A percentile compares a stretch with the other conserved stretches of the same genome.
Conservation (phyloP, 2,329 filamentous ascomycete species). For the Scedosporium minutisporum region DNA sequence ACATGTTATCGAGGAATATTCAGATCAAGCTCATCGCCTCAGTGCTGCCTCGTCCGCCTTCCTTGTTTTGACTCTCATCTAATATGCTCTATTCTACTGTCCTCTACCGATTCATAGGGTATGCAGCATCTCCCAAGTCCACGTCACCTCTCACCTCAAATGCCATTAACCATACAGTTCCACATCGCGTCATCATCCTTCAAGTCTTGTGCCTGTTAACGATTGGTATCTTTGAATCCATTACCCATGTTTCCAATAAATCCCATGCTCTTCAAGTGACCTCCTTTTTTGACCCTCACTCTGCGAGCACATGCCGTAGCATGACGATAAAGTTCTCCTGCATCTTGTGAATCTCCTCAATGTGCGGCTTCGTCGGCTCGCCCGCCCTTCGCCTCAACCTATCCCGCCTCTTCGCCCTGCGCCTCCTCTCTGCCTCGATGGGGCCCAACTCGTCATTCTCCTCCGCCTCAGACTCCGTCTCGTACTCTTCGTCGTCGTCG, state of each 20-base stretch:
- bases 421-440: conserved; percentile 74
- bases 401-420: conserved; percentile 69
- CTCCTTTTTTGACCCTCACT: conserved; percentile 31
- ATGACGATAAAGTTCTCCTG: conserved; percentile 72
- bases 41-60: too few species aligned
- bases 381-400: conserved; percentile 70
- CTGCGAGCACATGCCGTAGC: conserved; percentile 70
- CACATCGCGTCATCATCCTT: neutral
- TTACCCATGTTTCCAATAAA: too few species aligned
- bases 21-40: too few species aligned
- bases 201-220: neutral
- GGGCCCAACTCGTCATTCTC: conserved; percentile 74
- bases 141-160: too few species aligned
- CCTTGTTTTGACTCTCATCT: too few species aligned
- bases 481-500: conserved; percentile 52
- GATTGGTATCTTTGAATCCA: neutral
- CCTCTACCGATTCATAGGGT: too few species aligned
- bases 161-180: too few species aligned
- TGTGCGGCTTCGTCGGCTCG: conserved; percentile 70
- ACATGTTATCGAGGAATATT: too few species aligned
- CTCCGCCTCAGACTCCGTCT: conserved; percentile 55
- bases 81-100: too few species aligned
- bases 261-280: too few species aligned
- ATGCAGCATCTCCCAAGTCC: too few species aligned
- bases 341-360: conserved; percentile 73